These are phyloP conservation scores for Paspalum notatum DNA, from an alignment of 176 grass and related monocot genomes.

Conservation along the genomic window DNA sequence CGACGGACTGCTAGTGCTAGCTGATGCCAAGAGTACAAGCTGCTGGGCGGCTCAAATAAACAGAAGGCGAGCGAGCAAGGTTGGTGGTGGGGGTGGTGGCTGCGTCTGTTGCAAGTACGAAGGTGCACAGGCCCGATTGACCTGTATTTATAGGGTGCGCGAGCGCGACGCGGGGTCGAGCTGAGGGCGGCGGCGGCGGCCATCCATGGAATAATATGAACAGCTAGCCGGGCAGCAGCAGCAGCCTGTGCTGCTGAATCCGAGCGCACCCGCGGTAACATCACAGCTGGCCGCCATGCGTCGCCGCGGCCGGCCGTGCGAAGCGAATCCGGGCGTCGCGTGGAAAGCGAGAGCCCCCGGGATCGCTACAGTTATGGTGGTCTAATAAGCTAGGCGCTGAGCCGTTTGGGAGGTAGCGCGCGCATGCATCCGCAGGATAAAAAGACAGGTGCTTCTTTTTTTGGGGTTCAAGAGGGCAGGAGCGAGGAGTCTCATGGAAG, in stretches of 20 bases:
- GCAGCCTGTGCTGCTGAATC: constrained; percentile 32
- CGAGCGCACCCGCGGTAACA: constrained; percentile 22
- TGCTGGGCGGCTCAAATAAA: too few relatives aligned
- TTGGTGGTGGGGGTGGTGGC: too few relatives aligned
- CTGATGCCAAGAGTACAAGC: too few relatives aligned
- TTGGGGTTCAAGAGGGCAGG: too few relatives aligned
- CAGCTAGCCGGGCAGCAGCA: neutral
- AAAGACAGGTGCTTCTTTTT: too few relatives aligned
- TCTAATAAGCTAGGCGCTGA: too few relatives aligned
- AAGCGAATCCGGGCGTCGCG: constrained; percentile 28
- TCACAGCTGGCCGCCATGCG: constrained; percentile 53
- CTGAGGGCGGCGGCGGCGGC: neutral
- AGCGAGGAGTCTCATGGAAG: too few relatives aligned
- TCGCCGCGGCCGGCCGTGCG: constrained; percentile 29
- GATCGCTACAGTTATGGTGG: constrained; percentile 1
- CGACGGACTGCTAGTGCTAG: too few relatives aligned
- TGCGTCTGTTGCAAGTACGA: constrained; percentile 43
- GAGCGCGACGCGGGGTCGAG: neutral
- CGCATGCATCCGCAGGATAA: too few relatives aligned
- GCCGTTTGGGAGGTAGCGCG: too few relatives aligned
- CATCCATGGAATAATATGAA: constrained; percentile 26
- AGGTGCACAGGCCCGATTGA: constrained; percentile 47
- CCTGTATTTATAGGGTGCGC: constrained; percentile 67
- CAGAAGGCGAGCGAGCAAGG: too few relatives aligned
- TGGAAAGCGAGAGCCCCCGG: constrained; percentile 15